Evolutionary conservation across 2,329 filamentous ascomycete genomes (phyloP).

Genomic region (Xylaria sp.): DNA sequence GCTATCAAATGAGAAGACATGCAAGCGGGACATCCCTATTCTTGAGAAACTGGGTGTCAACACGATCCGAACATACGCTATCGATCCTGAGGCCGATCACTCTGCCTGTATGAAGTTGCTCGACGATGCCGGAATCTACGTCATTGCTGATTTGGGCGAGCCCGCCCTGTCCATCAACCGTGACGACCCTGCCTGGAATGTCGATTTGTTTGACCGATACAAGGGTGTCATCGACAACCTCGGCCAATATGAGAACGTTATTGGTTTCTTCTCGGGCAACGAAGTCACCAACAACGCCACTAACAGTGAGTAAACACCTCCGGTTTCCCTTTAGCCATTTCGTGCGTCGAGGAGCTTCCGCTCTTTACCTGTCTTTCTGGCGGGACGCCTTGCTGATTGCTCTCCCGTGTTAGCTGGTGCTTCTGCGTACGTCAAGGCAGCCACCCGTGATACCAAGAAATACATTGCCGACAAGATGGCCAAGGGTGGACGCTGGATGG

Average conservation of each 20-base stretch:
- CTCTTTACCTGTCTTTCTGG: background rate
- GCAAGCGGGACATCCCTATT: constrained; percentile 77
- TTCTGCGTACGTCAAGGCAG: constrained; percentile 82
- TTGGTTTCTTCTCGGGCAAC: constrained; percentile 86
- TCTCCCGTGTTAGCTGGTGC: constrained; percentile 58
- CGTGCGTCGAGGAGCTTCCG: background rate
- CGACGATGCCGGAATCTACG: constrained; percentile 78
- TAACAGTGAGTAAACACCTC: constrained; percentile 61
- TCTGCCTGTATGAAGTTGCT: constrained; percentile 75
- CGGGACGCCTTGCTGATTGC: constrained; percentile 5
- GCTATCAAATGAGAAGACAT: constrained; percentile 68
- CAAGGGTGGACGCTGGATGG: constrained; percentile 71
- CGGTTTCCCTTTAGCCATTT: background rate
- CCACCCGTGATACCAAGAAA: constrained; percentile 81
- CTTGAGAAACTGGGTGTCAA: constrained; percentile 75
- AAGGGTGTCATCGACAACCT: constrained; percentile 76
- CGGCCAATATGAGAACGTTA: constrained; percentile 75
- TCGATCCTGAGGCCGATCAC: constrained; percentile 75
- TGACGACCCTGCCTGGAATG: constrained; percentile 73
- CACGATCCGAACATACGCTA: constrained; percentile 80
- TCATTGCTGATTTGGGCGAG: constrained; percentile 78
- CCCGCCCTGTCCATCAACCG: constrained; percentile 77
- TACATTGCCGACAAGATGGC: constrained; percentile 73
- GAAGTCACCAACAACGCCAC: constrained; percentile 79
- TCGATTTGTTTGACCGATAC: constrained; percentile 75